Evolutionary conservation across 108 stramenopile species (phyloP).

Genomic region (Pseudonitzschia pungens): DNA sequence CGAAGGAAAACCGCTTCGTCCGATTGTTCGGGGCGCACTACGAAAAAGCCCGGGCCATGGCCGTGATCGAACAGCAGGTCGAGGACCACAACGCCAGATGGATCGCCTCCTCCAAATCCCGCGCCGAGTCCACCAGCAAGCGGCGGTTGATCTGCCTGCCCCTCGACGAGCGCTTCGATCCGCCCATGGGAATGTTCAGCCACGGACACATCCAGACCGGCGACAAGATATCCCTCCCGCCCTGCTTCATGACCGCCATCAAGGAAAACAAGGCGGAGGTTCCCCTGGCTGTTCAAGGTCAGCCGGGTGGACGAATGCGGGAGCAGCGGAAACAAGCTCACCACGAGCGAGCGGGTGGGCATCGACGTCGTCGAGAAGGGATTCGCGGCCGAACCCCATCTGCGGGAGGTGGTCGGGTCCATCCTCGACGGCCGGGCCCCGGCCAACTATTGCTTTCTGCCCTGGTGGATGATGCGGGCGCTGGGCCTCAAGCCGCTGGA

Average conservation of each 20-base stretch:
- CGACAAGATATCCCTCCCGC: conserved; percentile 81
- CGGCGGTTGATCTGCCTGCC: conserved; percentile 76
- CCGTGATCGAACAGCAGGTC: conserved; percentile 71
- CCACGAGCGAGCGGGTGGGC: conserved; percentile 33
- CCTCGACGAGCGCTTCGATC: conserved; percentile 77
- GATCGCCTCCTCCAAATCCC: conserved; percentile 52
- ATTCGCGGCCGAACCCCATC: conserved; percentile 37
- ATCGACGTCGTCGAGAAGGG: conserved; percentile 38
- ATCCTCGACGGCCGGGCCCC: conserved; percentile 94
- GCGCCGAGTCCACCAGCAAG: conserved; percentile 39
- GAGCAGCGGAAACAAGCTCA: background rate
- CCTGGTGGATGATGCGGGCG: conserved; percentile 88
- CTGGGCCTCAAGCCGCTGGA: conserved; percentile 79
- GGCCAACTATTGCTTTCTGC: conserved; percentile 81
- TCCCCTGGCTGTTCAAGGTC: conserved; percentile 84
- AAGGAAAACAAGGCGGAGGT: conserved; percentile 70
- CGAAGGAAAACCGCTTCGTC: conserved; percentile 9
- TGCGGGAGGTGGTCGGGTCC: conserved; percentile 71
- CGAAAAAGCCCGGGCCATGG: conserved; percentile 34
- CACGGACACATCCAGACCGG: conserved; percentile 86
- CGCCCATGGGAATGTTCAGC: conserved; percentile 82
- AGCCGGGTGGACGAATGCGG: conserved; percentile 51
- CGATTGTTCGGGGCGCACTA: conserved; percentile 2
- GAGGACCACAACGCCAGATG: conserved; percentile 84
- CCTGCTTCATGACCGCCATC: conserved; percentile 74